These are phyloP conservation scores for Hebeloma cylindrosporum DNA, from an alignment of 768 basidiomycete species.

Conservation along the genomic window DNA sequence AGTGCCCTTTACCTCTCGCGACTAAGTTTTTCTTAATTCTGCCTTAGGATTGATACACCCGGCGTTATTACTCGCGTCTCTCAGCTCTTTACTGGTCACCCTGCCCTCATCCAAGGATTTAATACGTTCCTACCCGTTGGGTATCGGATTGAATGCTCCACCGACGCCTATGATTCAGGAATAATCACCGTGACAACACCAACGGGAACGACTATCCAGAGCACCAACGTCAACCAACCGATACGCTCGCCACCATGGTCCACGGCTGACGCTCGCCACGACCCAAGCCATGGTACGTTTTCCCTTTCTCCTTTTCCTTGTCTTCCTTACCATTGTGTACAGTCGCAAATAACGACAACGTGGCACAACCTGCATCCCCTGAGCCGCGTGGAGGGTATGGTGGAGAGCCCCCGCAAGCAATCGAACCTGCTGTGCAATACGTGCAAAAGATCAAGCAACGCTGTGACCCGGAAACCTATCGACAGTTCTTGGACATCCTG, in stretches of 20 bases:
- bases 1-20: constrained; percentile 29
- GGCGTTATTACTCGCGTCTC: constrained; percentile 97
- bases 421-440: constrained; percentile 86
- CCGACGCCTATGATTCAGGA: constrained; percentile 60
- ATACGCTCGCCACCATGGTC: constrained; percentile 41
- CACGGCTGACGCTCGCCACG: constrained; percentile 21
- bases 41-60: constrained; percentile 87
- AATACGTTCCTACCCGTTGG: constrained; percentile 96
- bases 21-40: constrained; percentile 1
- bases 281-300: constrained; percentile 15
- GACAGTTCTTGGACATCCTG: constrained; percentile 75
- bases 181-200: constrained; percentile 81
- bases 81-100: constrained; percentile 87
- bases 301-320: background rate
- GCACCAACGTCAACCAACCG: constrained; percentile 44
- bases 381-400: constrained; percentile 33
- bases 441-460: constrained; percentile 96
- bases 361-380: constrained; percentile 28
- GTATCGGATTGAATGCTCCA: constrained; percentile 85
- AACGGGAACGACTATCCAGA: constrained; percentile 60
- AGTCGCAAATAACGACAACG: constrained; percentile 9
- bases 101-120: constrained; percentile 92
- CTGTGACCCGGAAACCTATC: constrained; percentile 87
- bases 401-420: constrained; percentile 48
- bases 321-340: background rate